Conservation (phyloP, 352 stramenopile genomes). For the Phytophthora idaei region DNA sequence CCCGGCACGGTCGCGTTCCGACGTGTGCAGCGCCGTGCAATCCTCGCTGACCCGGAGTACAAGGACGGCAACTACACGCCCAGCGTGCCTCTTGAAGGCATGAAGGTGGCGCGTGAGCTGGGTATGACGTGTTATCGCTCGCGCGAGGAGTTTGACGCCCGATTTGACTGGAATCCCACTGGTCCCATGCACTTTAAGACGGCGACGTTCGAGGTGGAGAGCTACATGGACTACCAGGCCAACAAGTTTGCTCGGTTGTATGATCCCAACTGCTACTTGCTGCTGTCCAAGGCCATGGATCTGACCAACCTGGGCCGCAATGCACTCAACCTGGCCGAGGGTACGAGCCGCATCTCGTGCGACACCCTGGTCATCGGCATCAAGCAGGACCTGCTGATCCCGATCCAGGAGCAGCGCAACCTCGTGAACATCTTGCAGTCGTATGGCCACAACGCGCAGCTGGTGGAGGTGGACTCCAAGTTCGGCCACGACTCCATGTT, state of each 20-base stretch:
- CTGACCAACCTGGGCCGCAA: constrained; percentile 78
- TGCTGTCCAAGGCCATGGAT: constrained; percentile 90
- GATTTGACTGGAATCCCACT: constrained; percentile 88
- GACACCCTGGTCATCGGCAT: constrained; percentile 79
- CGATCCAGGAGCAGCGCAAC: constrained; percentile 78
- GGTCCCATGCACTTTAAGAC: constrained; percentile 71
- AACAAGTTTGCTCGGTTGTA: constrained; percentile 86
- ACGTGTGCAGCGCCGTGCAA: constrained; percentile 83
- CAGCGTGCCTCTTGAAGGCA: constrained; percentile 64
- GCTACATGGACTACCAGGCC: constrained; percentile 91
- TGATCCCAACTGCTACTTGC: constrained; percentile 90
- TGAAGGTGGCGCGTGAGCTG: constrained; percentile 86
- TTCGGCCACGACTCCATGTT: constrained; percentile 92
- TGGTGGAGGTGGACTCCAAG: constrained; percentile 84
- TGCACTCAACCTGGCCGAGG: constrained; percentile 72
- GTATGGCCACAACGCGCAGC: constrained; percentile 63
- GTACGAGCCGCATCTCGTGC: constrained; percentile 69
- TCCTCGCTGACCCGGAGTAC: constrained; percentile 79
- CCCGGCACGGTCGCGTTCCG: constrained; percentile 86
- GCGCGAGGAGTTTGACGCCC: constrained; percentile 83
- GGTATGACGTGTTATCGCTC: constrained; percentile 91
- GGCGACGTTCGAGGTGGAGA: constrained; percentile 89
- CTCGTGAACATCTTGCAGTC: constrained; percentile 85
- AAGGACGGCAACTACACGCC: constrained; percentile 80
- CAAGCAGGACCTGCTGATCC: constrained; percentile 87